A percentile compares a stretch with the other conserved stretches of the same genome.
Evolutionary conservation across 345 rosid species (phyloP).

Genomic region (Atalantia buxifolia): DNA sequence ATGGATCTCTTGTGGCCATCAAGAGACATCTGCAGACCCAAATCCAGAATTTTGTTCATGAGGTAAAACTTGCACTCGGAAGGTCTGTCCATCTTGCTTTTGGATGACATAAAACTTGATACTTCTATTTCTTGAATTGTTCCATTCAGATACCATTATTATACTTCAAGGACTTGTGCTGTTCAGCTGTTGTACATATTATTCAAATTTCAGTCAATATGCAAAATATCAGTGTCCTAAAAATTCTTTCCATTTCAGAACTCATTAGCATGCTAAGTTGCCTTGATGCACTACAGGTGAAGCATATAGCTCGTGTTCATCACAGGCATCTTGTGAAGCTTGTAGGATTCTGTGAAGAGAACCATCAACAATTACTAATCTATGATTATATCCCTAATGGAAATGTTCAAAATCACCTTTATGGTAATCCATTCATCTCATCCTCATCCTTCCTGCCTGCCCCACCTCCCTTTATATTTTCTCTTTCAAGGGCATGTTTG

Average conservation of each 20-base stretch:
- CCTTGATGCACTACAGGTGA: constrained; percentile 33
- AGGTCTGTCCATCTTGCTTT: neutral
- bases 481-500: too few species aligned
- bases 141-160: neutral
- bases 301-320: constrained; percentile 25
- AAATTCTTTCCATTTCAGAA: neutral
- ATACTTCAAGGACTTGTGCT: neutral
- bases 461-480: neutral
- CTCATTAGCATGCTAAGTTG: neutral
- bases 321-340: constrained; percentile 42
- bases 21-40: constrained; percentile 32
- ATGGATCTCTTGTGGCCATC: constrained; percentile 46
- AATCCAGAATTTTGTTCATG: constrained; percentile 15
- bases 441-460: neutral
- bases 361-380: constrained; percentile 34
- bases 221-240: neutral
- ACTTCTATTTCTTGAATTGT: neutral
- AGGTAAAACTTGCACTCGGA: constrained; percentile 25
- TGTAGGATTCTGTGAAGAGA: constrained; percentile 36
- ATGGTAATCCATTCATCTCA: constrained; percentile 25
- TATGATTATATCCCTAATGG: constrained; percentile 39
- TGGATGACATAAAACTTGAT: neutral
- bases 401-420: constrained; percentile 35
- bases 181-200: neutral
- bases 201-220: neutral